Conservation (phyloP, 129 eudicot species). For the Mikania micrantha region DNA sequence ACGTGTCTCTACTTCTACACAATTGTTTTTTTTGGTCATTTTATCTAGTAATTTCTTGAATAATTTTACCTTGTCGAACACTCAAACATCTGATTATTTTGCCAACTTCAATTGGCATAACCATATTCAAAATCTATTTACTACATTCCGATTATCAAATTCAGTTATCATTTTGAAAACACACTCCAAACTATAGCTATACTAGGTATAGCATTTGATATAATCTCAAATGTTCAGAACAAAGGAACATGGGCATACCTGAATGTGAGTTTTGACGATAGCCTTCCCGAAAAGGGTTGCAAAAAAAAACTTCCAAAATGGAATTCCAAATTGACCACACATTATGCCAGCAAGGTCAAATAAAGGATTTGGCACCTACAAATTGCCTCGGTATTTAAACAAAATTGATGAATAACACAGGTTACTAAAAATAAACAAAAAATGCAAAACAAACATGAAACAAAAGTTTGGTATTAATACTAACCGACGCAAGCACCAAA, state of each 20-base stretch:
- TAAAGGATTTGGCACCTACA: constrained; percentile 96
- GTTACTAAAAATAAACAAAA: not conserved
- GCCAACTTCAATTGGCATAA: not conserved
- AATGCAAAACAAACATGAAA: not conserved
- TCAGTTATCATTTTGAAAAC: not conserved
- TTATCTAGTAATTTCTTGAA: not conserved
- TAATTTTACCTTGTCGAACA: not conserved
- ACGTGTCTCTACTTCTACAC: not conserved
- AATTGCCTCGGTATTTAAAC: constrained; percentile 5
- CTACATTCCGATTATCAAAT: no score
- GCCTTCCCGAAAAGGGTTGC: constrained; percentile 95
- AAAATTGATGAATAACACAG: not conserved
- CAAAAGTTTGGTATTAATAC: constrained; percentile 19
- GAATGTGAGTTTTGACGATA: constrained; percentile 88
- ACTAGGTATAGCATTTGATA: not conserved
- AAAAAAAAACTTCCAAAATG: constrained; percentile 87
- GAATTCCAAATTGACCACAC: constrained; percentile 99
- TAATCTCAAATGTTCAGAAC: not conserved
- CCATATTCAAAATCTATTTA: not conserved
- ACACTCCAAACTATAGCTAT: not conserved
- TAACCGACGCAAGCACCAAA: constrained; percentile 89
- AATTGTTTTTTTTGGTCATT: not conserved
- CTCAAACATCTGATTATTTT: not conserved
- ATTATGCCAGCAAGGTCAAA: constrained; percentile 98
- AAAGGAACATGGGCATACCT: constrained; percentile 39